These are phyloP conservation scores for Fusarium sp. DNA, from an alignment of 2,329 filamentous ascomycete species.

Conservation along the genomic window DNA sequence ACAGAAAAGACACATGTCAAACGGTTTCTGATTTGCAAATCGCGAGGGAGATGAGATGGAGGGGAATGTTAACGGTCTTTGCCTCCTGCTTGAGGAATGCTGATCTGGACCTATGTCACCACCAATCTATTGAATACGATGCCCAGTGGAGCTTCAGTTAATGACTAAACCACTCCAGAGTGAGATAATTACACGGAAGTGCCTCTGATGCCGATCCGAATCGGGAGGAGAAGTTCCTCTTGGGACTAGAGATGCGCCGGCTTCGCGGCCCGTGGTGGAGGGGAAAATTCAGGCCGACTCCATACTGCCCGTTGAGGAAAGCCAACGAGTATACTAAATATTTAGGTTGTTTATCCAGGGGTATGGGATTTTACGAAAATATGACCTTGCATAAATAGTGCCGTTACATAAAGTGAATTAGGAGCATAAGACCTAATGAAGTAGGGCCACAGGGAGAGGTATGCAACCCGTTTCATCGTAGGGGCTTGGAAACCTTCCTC, in stretches of 20 bases:
- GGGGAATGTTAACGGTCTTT: conserved; percentile 34
- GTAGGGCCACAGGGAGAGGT: conserved; percentile 10
- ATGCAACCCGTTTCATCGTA: conserved; percentile 18
- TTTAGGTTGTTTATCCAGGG: neutral
- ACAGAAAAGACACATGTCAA: conserved; percentile 21
- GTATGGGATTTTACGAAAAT: neutral
- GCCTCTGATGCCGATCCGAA: neutral
- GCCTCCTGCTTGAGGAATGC: conserved; percentile 32
- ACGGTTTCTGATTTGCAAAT: conserved; percentile 25
- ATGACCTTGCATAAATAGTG: conserved; percentile 15
- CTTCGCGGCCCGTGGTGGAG: conserved; percentile 32
- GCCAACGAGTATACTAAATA: neutral
- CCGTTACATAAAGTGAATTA: conserved; percentile 9
- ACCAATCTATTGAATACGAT: neutral
- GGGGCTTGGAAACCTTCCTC: neutral
- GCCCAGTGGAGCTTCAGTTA: neutral
- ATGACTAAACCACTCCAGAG: neutral
- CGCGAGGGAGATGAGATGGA: neutral
- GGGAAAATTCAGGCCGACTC: neutral
- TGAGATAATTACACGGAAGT: neutral
- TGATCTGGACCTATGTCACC: neutral
- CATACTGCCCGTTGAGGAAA: neutral
- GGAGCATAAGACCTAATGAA: neutral
- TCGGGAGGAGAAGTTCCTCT: neutral
- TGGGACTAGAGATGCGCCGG: neutral